These are phyloP conservation scores for Rhizopus stolonifer DNA, from an alignment of 371 early-diverging fungal species.

Conservation along the genomic window DNA sequence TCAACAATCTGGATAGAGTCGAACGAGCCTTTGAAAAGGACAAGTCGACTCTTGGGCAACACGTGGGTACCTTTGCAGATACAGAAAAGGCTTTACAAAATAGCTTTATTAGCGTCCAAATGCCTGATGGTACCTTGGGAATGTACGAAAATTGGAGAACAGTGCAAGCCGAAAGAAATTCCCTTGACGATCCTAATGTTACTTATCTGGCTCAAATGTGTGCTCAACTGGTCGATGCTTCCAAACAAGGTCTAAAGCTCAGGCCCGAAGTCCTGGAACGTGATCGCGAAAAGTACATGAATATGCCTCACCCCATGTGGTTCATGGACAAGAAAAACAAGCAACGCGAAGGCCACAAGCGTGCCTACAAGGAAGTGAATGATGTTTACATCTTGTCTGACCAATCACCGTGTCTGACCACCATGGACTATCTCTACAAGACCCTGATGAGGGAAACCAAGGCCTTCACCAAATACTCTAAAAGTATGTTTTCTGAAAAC, in stretches of 20 bases:
- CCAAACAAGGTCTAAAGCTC: conserved; percentile 45
- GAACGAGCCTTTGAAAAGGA: conserved; percentile 33
- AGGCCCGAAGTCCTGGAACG: conserved; percentile 10
- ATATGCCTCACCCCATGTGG: conserved; percentile 39
- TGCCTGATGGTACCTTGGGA: conserved; percentile 39
- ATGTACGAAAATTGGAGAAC: conserved; percentile 47
- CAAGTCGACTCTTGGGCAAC: conserved; percentile 17
- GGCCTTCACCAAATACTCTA: conserved; percentile 29
- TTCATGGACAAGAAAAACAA: conserved; percentile 38
- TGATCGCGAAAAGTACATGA: conserved; percentile 21
- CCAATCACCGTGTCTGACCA: conserved; percentile 15
- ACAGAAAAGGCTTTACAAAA: conserved; percentile 29
- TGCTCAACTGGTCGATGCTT: conserved; percentile 47
- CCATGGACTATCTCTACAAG: conserved; percentile 41
- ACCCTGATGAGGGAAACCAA: conserved; percentile 29
- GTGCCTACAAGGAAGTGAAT: conserved; percentile 23
- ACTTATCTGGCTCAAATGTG: conserved; percentile 48
- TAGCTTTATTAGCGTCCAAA: conserved; percentile 25
- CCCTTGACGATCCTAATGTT: conserved; percentile 37
- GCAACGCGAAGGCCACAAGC: conserved; percentile 21
- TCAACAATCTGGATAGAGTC: conserved; percentile 14
- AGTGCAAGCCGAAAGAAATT: conserved; percentile 28
- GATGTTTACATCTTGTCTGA: conserved; percentile 14
- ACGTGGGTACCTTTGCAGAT: conserved; percentile 1
- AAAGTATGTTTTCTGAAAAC: conserved; percentile 30